Base-by-base conservation (phyloP, 2,329 filamentous ascomycete genomes). In the Incumbomyces lentus region DNA sequence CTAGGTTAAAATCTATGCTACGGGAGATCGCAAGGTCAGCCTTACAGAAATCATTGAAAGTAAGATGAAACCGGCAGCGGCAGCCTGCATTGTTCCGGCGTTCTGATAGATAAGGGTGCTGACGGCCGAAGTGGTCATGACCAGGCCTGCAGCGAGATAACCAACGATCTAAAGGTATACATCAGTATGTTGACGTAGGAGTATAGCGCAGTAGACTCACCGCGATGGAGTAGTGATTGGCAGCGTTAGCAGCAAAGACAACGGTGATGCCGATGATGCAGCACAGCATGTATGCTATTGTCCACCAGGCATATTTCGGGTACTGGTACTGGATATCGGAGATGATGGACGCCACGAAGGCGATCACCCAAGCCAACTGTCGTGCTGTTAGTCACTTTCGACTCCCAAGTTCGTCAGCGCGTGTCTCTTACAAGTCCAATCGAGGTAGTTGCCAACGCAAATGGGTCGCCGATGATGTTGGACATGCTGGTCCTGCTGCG, bases 381-480 rank as follows among this genome's bases (percentile, higher is more conserved):
- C 53, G 37, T 52, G 53, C 32, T 13, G 17, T 29, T 34, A 19
- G 36, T 38, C 26, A 36, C n/a, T 14, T 54, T 49, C 55, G 52
- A 50, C 50, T 22, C 37, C 36, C 31, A 30, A 29, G 14, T 41
- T 19, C 13, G 33, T 30, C 29, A 41, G 10, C 33, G 18, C n/a
- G 19, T 41, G 31, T 12, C 29, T 77, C 87, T 66, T 79, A 95
- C 90, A 62, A 86, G 74, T 53, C 84, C 79, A 65, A 96, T 95
- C 48, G 90, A 95, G 54, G 94, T 79, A 31, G 92, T 96, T 46
- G 89, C 88, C 50, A 98, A 77, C 50, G 90, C 89, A 67, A 98
- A 96, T 5, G 92, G 92, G 68, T 98, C 90, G 59, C 92, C 92
- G 51, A 95, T 75, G 59, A 98, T 88, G 68, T 95, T 93, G 63